These are phyloP conservation scores for Fusarium nurragi DNA, from an alignment of 2,329 filamentous ascomycete genomes.

Conservation along the genomic window DNA sequence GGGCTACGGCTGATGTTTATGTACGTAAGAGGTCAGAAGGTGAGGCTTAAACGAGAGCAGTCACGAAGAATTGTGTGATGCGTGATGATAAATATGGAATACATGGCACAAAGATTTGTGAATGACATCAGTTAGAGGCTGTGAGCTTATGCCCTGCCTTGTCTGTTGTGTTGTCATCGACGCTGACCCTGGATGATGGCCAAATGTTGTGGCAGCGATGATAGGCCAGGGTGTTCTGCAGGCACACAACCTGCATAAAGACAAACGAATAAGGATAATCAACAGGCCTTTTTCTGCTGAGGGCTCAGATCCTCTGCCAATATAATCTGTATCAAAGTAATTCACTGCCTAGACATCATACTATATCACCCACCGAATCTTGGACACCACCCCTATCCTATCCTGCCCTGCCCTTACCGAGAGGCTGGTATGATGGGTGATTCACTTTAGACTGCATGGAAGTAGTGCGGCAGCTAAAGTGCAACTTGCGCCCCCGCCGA, in stretches of 20 bases:
- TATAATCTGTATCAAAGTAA: background rate
- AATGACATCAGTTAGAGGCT: slow-evolving; percentile 26
- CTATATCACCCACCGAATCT: background rate
- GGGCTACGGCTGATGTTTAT: slow-evolving; percentile 14
- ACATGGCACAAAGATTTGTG: background rate
- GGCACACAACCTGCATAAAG: slow-evolving; percentile 24
- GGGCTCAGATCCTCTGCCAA: background rate
- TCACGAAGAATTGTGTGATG: background rate
- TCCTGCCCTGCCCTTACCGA: slow-evolving; percentile 22
- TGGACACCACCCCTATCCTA: background rate
- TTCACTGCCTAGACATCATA: background rate
- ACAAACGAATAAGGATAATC: background rate
- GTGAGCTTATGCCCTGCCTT: slow-evolving; percentile 13
- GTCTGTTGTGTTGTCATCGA: slow-evolving; percentile 11
- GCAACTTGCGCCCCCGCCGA: background rate
- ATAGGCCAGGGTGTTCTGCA: slow-evolving; percentile 22
- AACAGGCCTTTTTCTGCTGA: background rate
- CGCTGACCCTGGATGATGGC: slow-evolving; percentile 9
- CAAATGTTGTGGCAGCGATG: slow-evolving; percentile 1
- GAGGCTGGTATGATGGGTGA: slow-evolving; percentile 21
- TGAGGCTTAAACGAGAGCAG: background rate
- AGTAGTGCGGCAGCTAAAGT: slow-evolving; percentile 17
- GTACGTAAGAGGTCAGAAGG: too few species aligned
- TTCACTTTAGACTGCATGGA: slow-evolving; percentile 33
- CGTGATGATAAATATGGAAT: too few species aligned